These are phyloP conservation scores for Pezicula rhizophila DNA, from an alignment of 2,329 filamentous ascomycete genomes.

Conservation along the genomic window DNA sequence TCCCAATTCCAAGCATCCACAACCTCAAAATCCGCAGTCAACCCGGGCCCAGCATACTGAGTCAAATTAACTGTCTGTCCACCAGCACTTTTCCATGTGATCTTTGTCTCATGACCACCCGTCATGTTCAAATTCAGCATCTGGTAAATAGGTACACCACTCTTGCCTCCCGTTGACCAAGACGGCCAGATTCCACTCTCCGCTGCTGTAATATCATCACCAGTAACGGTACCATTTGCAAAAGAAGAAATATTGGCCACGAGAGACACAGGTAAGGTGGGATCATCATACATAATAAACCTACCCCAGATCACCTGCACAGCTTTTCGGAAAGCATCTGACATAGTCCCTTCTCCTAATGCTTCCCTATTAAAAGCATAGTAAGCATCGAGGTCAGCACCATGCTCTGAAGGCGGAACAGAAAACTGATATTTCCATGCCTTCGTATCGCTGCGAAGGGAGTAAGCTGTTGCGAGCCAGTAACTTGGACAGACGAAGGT, in stretches of 20 bases:
- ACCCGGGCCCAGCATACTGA: slow-evolving; percentile 5
- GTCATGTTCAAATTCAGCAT: slow-evolving; percentile 12
- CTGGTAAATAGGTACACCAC: slow-evolving; percentile 1
- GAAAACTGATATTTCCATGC: slow-evolving; percentile 40
- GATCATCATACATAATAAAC: slow-evolving; percentile 10
- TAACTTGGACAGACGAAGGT: slow-evolving; percentile 48
- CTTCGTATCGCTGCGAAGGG: slow-evolving; percentile 20
- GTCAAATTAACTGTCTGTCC: slow-evolving; percentile 5
- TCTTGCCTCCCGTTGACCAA: not conserved
- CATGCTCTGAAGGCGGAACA: slow-evolving; percentile 30
- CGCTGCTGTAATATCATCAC: slow-evolving; percentile 3
- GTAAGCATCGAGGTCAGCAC: slow-evolving; percentile 28
- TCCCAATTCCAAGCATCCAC: slow-evolving; percentile 16
- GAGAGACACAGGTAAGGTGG: slow-evolving; percentile 2
- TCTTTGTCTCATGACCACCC: slow-evolving; percentile 2
- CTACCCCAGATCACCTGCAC: slow-evolving; percentile 12
- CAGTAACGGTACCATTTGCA: slow-evolving; percentile 4
- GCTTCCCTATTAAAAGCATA: slow-evolving; percentile 19
- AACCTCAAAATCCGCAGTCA: slow-evolving; percentile 4
- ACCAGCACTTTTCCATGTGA: not conserved
- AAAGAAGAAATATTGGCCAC: not conserved
- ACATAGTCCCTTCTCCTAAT: slow-evolving; percentile 4
- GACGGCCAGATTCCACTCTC: slow-evolving; percentile 3
- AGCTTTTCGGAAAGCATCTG: slow-evolving; percentile 5
- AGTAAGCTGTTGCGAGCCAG: slow-evolving; percentile 42